Conservation (phyloP, 208 protist genomes). For the Leishmania mexicana region DNA sequence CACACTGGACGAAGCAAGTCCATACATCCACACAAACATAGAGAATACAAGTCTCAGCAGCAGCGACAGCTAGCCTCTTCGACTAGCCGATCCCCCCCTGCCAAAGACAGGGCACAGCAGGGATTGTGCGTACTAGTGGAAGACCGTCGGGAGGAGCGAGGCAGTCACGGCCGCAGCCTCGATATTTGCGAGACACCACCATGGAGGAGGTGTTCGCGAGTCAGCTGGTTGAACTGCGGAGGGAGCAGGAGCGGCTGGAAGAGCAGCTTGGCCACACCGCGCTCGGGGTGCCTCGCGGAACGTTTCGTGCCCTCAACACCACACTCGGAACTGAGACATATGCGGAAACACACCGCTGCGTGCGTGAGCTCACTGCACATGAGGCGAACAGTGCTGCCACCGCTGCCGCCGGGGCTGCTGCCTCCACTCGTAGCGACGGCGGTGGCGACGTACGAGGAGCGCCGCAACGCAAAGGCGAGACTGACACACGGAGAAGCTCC, state of each 20-base stretch:
- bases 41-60: conserved; percentile 3
- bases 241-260: conserved; percentile 38
- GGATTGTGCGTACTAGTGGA: not conserved
- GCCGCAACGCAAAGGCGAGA: not conserved
- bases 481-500: not conserved
- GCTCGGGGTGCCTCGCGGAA: conserved; percentile 1
- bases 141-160: not conserved
- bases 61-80: not conserved
- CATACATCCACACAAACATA: conserved; percentile 1
- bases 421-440: not conserved
- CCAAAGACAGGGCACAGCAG: not conserved
- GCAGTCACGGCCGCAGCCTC: not conserved
- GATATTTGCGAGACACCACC: not conserved
- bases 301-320: not conserved
- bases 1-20: not conserved
- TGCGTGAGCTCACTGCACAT: conserved; percentile 12
- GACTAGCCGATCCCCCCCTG: not conserved
- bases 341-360: conserved; percentile 11
- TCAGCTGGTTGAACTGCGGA: conserved; percentile 33
- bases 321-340: not conserved
- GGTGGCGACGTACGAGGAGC: not conserved
- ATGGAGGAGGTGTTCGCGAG: conserved; percentile 35
- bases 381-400: not conserved
- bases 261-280: conserved; percentile 27
- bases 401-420: not conserved